phyloP scores from a whole-genome alignment of 2,329 filamentous ascomycete species.

The Trichoderma sp. region DNA sequence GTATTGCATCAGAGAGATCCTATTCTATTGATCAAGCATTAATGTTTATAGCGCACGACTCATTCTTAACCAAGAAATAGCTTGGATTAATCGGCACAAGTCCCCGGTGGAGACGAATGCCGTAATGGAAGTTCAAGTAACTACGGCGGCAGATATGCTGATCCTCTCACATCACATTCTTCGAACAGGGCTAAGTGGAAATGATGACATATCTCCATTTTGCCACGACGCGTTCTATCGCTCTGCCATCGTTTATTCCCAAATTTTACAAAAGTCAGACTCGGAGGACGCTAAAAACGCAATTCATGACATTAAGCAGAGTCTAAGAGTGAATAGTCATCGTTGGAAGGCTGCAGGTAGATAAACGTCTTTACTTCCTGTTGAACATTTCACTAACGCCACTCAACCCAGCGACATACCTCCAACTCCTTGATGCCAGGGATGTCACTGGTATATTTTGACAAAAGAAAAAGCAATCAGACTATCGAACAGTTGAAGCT shows the following conservation, averaged over 20 bases:
- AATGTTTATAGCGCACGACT: background rate
- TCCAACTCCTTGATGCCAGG: too few relatives aligned
- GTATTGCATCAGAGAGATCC: background rate
- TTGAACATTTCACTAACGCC: too few relatives aligned
- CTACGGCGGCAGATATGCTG: background rate
- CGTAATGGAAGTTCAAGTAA: background rate
- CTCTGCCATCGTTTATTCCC: background rate
- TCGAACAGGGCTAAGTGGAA: background rate
- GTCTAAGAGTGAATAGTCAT: too few relatives aligned
- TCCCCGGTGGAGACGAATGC: background rate
- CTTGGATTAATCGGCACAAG: background rate
- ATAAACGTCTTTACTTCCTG: too few relatives aligned
- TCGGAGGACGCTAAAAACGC: background rate
- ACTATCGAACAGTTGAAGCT: too few relatives aligned
- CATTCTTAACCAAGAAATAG: background rate
- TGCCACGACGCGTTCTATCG: background rate
- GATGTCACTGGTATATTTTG: too few relatives aligned
- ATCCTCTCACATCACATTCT: background rate
- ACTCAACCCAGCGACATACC: too few relatives aligned
- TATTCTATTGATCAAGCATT: background rate
- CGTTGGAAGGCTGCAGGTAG: too few relatives aligned
- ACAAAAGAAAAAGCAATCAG: too few relatives aligned
- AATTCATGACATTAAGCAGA: too few relatives aligned
- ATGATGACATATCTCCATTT: background rate
- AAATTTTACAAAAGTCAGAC: background rate